Percentiles rank a stretch among this genome's conserved stretches.
phyloP scores from a whole-genome alignment of 2,329 filamentous ascomycete genomes.

The Fusarium tupiense region DNA sequence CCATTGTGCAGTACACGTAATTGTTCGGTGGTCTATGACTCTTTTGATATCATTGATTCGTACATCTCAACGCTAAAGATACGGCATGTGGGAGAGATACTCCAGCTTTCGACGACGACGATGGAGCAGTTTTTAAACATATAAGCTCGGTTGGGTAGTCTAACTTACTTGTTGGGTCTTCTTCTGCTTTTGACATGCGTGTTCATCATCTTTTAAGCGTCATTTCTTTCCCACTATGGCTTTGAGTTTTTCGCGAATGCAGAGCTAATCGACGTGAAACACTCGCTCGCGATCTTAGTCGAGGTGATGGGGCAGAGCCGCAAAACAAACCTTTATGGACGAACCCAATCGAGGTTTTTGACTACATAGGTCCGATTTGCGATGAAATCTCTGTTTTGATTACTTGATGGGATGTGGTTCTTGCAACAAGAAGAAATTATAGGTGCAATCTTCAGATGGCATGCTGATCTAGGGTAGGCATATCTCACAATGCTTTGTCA shows the following conservation, averaged over 20 bases:
- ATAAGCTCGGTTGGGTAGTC: not conserved
- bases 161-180: not conserved
- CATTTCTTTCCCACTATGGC: not conserved
- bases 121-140: not conserved
- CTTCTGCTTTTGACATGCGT: not conserved
- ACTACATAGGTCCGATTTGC: not conserved
- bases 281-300: conserved; percentile 1
- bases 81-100: not conserved
- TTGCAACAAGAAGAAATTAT: not conserved
- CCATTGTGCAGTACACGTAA: not conserved
- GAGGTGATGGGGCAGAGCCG: conserved; percentile 1
- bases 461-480: conserved; percentile 15
- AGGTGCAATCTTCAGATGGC: too few species aligned
- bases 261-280: conserved; percentile 11
- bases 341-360: not conserved
- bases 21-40: not conserved
- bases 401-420: not conserved
- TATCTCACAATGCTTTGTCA: conserved; percentile 6
- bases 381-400: not conserved
- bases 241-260: conserved; percentile 18
- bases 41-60: not conserved
- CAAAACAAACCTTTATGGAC: not conserved
- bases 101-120: not conserved
- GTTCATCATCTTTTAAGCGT: conserved; percentile 13
- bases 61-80: not conserved